These are phyloP conservation scores for Blumeria graminis DNA, from an alignment of 2,329 filamentous ascomycete species.

Conservation along the genomic window DNA sequence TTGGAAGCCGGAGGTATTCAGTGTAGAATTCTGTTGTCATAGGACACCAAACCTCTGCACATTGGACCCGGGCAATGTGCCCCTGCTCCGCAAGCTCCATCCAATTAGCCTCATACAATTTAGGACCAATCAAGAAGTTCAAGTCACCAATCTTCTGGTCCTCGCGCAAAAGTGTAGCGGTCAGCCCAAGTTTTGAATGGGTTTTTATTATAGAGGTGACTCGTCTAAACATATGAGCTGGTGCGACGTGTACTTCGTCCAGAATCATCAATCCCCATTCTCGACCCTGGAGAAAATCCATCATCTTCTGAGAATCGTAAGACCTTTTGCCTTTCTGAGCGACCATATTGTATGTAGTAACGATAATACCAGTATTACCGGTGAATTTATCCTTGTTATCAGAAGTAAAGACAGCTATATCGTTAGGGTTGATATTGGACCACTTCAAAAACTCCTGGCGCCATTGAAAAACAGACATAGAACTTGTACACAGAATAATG, in stretches of 20 bases:
- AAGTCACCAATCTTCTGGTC: conserved; percentile 96
- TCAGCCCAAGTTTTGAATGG: conserved; percentile 84
- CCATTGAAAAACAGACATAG: conserved; percentile 97
- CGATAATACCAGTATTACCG: conserved; percentile 81
- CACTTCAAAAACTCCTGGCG: conserved; percentile 89
- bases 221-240: conserved; percentile 84
- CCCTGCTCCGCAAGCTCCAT: conserved; percentile 95
- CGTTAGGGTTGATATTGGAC: conserved; percentile 91
- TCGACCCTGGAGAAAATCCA: conserved; percentile 69
- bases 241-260: conserved; percentile 94
- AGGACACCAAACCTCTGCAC: conserved; percentile 95
- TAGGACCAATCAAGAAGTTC: conserved; percentile 92
- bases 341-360: conserved; percentile 98
- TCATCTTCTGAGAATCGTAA: conserved; percentile 89
- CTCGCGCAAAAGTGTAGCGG: conserved; percentile 79
- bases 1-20: conserved; percentile 58
- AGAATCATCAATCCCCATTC: conserved; percentile 97
- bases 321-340: conserved; percentile 69
- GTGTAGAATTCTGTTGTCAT: conserved; percentile 98
- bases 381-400: conserved; percentile 74
- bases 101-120: conserved; percentile 97
- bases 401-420: conserved; percentile 86
- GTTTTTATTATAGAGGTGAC: conserved; percentile 85
- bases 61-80: conserved; percentile 91
- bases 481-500: conserved; percentile 86